Base-by-base conservation (phyloP, 2,329 filamentous ascomycete genomes). In the Beauveria bassiana region DNA sequence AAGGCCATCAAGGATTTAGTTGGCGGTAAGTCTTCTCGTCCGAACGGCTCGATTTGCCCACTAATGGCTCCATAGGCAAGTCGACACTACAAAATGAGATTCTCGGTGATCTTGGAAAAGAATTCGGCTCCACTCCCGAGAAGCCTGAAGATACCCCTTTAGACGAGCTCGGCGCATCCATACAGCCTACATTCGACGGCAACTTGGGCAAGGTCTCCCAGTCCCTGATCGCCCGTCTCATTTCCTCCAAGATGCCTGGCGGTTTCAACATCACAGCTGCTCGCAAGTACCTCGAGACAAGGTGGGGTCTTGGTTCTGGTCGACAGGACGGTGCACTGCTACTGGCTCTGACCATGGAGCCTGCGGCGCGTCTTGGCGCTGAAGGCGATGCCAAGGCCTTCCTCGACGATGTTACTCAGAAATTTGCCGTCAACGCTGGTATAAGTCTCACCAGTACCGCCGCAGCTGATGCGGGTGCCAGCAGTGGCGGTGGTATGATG, bases 1-100 rank as follows among this genome's bases (percentile, higher is more conserved):
- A 99, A 98, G 78, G 95, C 95, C 57, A 97, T 99, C 79, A 99
- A 99, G 75, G 95, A 99, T 76, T 81, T 99, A 69, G 95, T 99
- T 68, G 93, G 93, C 81, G 93, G 93, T 96, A 79, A 78, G 90
- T 79, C 49, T 45, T 8, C n/a, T 49, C 62, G 56, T 52, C 34
- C 12, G 20, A 2, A 51, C 47, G 14, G 40, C 38, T 24, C 28
- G n/a, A 18, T n/a, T 14, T 61, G 16, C 14, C 8, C 63, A 24
- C 20, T 63, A 24, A 63, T 46, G 28, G 4, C 20, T 12, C 18
- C 52, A 38, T 43, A 96, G 93, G 93, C 72, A 99, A 99, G 82
- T 98, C 95, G 3, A 99, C 95, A 8, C 86, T 99, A 26, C 95
- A 99, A 74, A 99, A 99, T 75, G 95, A 99, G 77, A 98, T 99